phyloP scores from a whole-genome alignment of 495 filamentous ascomycete species.

The Letharia lupina region DNA sequence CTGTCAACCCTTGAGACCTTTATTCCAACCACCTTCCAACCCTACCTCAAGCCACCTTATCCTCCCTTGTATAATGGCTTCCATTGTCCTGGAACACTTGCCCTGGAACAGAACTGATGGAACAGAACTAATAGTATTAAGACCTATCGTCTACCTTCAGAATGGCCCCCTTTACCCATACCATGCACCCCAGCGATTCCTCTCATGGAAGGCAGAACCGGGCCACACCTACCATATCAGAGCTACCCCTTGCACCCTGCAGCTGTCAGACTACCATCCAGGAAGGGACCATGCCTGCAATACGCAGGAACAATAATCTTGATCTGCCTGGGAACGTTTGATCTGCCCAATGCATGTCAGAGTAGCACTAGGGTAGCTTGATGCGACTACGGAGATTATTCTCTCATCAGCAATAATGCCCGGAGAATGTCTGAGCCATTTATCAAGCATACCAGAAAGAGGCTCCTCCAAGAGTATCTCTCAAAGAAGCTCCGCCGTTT shows the following conservation, averaged over 20 bases:
- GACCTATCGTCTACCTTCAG: background rate
- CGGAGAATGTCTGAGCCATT: constrained; percentile 8
- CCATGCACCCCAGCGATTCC: background rate
- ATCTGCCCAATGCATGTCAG: background rate
- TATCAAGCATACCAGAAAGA: constrained; percentile 22
- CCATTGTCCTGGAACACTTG: no score
- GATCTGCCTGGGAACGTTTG: background rate
- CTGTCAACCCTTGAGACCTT: background rate
- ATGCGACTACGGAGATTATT: constrained; percentile 4
- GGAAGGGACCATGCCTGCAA: background rate
- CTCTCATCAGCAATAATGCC: constrained; percentile 12
- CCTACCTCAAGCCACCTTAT: background rate
- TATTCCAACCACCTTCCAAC: background rate
- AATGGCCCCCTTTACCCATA: no score
- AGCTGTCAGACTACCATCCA: background rate
- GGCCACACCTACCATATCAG: background rate
- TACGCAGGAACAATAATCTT: constrained; percentile 4
- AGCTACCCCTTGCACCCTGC: background rate
- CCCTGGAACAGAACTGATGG: no score
- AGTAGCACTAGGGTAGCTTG: background rate
- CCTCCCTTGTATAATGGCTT: no score
- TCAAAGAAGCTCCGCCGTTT: constrained; percentile 7
- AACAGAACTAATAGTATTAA: no score
- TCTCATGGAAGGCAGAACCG: background rate
- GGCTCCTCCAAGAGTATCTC: constrained; percentile 18